A percentile compares a stretch with the other conserved stretches of the same genome.
These are phyloP conservation scores for Tricholoma sp. DNA, from an alignment of 768 basidiomycete genomes.

Conservation along the genomic window DNA sequence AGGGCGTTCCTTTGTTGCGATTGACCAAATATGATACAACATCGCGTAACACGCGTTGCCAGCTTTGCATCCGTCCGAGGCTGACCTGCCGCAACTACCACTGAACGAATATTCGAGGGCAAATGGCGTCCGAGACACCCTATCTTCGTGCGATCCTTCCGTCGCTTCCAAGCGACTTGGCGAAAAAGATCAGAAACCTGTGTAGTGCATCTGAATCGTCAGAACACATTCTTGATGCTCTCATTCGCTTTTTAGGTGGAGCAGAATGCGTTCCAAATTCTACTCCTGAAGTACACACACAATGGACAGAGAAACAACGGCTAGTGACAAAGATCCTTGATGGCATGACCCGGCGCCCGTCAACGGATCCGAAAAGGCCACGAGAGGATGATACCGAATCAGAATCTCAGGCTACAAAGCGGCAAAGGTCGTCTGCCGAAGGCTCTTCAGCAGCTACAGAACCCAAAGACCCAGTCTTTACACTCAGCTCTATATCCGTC, in stretches of 20 bases:
- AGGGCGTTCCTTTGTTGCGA: too few relatives aligned
- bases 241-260: conserved; percentile 39
- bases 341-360: conserved; percentile 19
- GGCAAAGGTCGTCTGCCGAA: conserved; percentile 23
- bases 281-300: conserved; percentile 20
- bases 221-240: conserved; percentile 33
- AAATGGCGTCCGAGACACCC: conserved; percentile 22
- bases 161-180: conserved; percentile 28
- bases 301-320: conserved; percentile 36
- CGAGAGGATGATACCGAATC: conserved; percentile 26
- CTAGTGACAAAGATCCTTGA: conserved; percentile 23
- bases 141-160: conserved; percentile 31
- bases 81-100: too few relatives aligned
- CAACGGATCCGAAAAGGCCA: conserved; percentile 26
- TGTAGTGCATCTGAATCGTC: conserved; percentile 24
- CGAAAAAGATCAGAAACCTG: conserved; percentile 26
- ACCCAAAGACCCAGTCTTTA: conserved; percentile 45
- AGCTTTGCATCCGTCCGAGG: too few relatives aligned
- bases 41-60: not conserved
- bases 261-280: conserved; percentile 30
- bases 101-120: not conserved
- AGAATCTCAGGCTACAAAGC: conserved; percentile 25
- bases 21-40: not conserved
- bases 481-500: conserved; percentile 61
- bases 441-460: conserved; percentile 10